Evolutionary conservation across 1,284 basidiomycete genomes (phyloP).

Genomic region (Melampsora abietis-canadensis): DNA sequence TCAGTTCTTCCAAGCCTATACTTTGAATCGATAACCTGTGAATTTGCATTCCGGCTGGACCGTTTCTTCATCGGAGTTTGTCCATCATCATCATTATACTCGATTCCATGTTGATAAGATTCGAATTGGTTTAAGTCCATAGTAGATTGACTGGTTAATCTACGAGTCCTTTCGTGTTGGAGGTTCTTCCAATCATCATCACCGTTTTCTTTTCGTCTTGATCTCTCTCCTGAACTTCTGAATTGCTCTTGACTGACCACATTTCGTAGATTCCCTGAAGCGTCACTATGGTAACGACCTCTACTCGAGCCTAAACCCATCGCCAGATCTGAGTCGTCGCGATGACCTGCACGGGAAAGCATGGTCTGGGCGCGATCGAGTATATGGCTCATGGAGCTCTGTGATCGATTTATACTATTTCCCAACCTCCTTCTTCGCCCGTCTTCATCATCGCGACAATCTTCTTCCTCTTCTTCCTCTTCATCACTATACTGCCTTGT

Average conservation of each 20-base stretch:
- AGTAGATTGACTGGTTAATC: background rate
- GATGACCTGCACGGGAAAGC: constrained; percentile 10
- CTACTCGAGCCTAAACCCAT: background rate
- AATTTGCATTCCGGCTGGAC: too few species aligned
- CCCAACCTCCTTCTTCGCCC: too few species aligned
- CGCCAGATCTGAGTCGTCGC: background rate
- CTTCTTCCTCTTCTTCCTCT: too few species aligned
- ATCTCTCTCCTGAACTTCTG: background rate
- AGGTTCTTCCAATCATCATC: background rate
- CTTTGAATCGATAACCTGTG: too few species aligned
- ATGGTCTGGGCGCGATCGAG: constrained; percentile 22
- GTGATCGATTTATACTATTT: background rate
- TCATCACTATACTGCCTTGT: background rate
- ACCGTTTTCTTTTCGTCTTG: background rate
- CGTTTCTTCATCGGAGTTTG: background rate
- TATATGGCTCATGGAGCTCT: constrained; percentile 36
- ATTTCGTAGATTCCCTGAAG: background rate
- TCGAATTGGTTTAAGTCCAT: background rate
- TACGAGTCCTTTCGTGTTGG: background rate
- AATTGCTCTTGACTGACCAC: background rate
- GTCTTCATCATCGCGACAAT: too few species aligned
- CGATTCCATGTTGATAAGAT: background rate
- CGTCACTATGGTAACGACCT: constrained; percentile 4
- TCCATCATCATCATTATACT: background rate
- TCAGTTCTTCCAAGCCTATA: background rate